Conservation (phyloP, 768 basidiomycete genomes). For the Mycena pura region DNA sequence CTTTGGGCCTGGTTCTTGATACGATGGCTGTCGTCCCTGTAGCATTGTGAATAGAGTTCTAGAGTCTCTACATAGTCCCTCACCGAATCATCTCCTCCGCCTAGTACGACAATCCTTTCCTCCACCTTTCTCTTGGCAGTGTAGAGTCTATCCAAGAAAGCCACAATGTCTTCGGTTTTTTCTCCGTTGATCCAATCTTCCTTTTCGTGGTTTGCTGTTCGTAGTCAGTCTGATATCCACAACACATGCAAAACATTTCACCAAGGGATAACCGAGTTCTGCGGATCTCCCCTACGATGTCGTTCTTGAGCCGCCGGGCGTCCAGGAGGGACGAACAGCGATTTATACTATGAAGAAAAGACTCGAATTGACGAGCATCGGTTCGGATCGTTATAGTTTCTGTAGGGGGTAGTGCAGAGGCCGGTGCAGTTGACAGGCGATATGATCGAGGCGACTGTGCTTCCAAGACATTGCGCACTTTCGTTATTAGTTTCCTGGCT, state of each 20-base stretch:
- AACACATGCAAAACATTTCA: conserved; percentile 37
- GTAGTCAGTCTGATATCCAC: not conserved
- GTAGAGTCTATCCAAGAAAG: conserved; percentile 87
- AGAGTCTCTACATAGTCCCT: conserved; percentile 24
- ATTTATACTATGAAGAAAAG: conserved; percentile 86
- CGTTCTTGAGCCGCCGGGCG: conserved; percentile 89
- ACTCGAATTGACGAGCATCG: conserved; percentile 84
- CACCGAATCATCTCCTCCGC: conserved; percentile 71
- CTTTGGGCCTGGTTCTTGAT: conserved; percentile 51
- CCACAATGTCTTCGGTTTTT: conserved; percentile 83
- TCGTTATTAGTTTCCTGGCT: conserved; percentile 80
- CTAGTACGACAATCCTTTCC: conserved; percentile 81
- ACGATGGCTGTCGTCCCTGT: conserved; percentile 45
- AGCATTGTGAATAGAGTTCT: not conserved
- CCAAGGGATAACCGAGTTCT: conserved; percentile 77
- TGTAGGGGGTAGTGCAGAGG: conserved; percentile 47
- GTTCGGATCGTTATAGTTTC: conserved; percentile 86
- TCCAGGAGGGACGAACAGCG: conserved; percentile 85
- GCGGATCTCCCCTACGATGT: conserved; percentile 90
- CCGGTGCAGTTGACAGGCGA: conserved; percentile 45
- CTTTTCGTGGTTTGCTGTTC: conserved; percentile 80
- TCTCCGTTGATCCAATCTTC: conserved; percentile 90
- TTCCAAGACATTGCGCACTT: conserved; percentile 85
- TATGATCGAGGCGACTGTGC: conserved; percentile 71
- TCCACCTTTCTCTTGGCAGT: conserved; percentile 90